phyloP scores from a whole-genome alignment of 106 monocot genomes.

The Alisma plantagoaquatica region DNA sequence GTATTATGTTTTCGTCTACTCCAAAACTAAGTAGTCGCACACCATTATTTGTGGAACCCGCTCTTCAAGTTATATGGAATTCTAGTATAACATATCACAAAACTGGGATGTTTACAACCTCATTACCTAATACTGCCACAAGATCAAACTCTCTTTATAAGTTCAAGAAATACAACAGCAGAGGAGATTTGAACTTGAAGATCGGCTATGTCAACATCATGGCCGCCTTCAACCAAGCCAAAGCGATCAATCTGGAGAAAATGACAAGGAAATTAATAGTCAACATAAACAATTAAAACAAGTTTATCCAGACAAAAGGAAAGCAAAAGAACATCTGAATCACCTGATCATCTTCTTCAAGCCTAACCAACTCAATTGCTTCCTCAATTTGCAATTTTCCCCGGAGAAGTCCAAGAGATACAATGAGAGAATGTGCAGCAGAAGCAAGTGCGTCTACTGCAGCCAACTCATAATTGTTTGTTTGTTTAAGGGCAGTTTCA shows the following conservation, averaged over 20 bases:
- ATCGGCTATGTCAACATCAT: constrained; percentile 98
- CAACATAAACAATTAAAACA: too few relatives aligned
- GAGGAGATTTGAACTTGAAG: constrained; percentile 86
- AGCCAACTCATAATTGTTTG: constrained; percentile 73
- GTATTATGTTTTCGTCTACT: too few relatives aligned
- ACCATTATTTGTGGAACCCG: too few relatives aligned
- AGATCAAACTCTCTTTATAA: constrained; percentile 25
- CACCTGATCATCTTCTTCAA: constrained; percentile 97
- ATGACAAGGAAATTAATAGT: neutral
- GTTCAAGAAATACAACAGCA: constrained; percentile 71
- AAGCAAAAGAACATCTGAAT: neutral
- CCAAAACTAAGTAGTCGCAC: too few relatives aligned
- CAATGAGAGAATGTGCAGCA: constrained; percentile 80
- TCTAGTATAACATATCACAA: too few relatives aligned
- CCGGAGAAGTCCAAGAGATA: constrained; percentile 65
- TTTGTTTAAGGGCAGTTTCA: constrained; percentile 42
- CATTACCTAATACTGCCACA: neutral
- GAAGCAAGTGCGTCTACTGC: constrained; percentile 89
- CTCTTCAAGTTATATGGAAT: too few relatives aligned
- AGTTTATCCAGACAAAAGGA: too few relatives aligned
- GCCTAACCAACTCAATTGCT: constrained; percentile 79
- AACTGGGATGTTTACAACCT: too few relatives aligned
- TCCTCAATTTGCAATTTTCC: constrained; percentile 63
- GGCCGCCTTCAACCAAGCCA: constrained; percentile 95
- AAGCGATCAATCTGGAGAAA: constrained; percentile 63